Evolutionary conservation across 192 early-diverging fungal species (phyloP), one percentile per base, ranked within the genome.

Genomic region (Linnemannia schmuckeri): DNA sequence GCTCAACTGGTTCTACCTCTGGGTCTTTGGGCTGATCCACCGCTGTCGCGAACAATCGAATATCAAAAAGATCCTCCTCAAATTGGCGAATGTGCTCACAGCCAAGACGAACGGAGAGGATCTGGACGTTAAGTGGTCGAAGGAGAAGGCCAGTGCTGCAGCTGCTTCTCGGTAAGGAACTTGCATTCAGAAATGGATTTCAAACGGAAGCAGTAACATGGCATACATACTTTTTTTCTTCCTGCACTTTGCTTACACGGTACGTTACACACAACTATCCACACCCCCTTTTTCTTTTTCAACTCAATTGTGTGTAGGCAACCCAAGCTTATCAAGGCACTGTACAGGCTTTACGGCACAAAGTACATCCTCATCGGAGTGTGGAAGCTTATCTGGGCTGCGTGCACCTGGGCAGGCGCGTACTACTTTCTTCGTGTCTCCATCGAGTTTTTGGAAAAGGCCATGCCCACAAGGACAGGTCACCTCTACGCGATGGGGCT

Each of bases 311-410:
- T 18, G 33, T 17, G 30, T 44, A 84, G 82, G 49, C 71, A 73
- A 20, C 72, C 82, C 6, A 79, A 70, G 40, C 72, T 84, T 5
- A 75, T 79, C 57, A 74, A 35, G 6, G 77, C 82, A 8, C 74
- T 84, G 2, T 79, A 41, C 46, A 49, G 76, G 41, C 77, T 79
- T 3, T 84, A 84, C 44, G 82, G 82, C 10, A 79, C 40, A n/a
- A 84, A 84, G 41, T 94, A 91, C 77, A 71, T 81, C 46, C 42
- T 89, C 24, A 87, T 94, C 35, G 91, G 90, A 9, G 27, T 94
- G 7, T 94, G 93, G 93, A 93, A 93, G 76, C 72, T 92, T 20
- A 35, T 90, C 13, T 95, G 94, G 93, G 90, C 80, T 12, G 79
- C 79, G 5, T 95, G 92, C 46, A 94, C 88, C 3, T 94, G 93